A percentile compares a stretch with the other conserved stretches of the same genome.
Evolutionary conservation across 495 filamentous ascomycete genomes (phyloP).

Genomic region (Talaromyces trachyspermus): DNA sequence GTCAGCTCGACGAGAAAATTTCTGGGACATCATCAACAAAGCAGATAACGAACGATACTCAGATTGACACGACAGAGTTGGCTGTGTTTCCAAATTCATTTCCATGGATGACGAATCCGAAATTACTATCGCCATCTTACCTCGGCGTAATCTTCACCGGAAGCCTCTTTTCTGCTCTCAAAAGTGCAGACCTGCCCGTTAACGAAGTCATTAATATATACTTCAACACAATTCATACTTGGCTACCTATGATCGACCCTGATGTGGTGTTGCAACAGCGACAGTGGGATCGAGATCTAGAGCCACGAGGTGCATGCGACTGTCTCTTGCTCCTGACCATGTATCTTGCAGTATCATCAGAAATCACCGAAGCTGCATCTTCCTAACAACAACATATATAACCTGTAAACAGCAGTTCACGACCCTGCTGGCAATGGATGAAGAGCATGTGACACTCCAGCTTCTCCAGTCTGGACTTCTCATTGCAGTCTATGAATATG

Average conservation of each 20-base stretch:
- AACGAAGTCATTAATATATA: background rate
- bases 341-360: background rate
- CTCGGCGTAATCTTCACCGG: background rate
- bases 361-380: background rate
- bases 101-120: background rate
- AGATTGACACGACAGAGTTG: background rate
- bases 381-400: background rate
- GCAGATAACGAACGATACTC: background rate
- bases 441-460: slow-evolving; percentile 12
- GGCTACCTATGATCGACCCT: background rate
- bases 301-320: background rate
- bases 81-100: background rate
- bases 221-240: background rate
- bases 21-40: background rate
- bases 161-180: background rate
- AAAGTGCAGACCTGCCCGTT: background rate
- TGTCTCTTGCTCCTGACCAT: background rate
- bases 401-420: background rate
- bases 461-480: slow-evolving; percentile 27
- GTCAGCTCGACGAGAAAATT: background rate
- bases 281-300: background rate
- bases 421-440: background rate
- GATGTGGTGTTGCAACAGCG: background rate
- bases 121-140: background rate
- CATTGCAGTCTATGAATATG: slow-evolving; percentile 20